Percentiles rank a stretch among this genome's conserved stretches.
These are phyloP conservation scores for Sinapis alba DNA, from an alignment of 441 rosid species.

Conservation along the genomic window DNA sequence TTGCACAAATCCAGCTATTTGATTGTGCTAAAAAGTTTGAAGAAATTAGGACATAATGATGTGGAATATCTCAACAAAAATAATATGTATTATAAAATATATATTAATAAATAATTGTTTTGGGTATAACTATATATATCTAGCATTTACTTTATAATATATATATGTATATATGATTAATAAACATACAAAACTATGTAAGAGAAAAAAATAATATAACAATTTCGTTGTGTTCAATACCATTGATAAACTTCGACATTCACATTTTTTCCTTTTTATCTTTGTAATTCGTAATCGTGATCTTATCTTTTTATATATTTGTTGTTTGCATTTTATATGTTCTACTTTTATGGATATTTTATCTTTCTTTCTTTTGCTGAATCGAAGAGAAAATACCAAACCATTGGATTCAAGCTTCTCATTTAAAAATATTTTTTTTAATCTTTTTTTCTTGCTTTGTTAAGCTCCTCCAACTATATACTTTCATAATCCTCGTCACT, in stretches of 20 bases:
- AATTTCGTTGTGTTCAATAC: too few species aligned
- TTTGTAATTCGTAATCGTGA: neutral
- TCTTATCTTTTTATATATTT: neutral
- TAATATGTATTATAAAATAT: neutral
- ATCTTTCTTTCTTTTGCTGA: neutral
- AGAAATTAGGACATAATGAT: too few species aligned
- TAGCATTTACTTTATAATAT: neutral
- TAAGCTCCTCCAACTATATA: slow-evolving; percentile 17
- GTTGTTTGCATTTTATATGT: neutral
- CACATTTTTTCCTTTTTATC: neutral
- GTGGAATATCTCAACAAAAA: neutral
- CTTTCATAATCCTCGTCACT: slow-evolving; percentile 21
- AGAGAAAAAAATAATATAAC: neutral
- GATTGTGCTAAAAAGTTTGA: too few species aligned
- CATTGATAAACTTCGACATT: too few species aligned
- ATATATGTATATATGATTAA: too few species aligned
- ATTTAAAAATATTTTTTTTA: neutral
- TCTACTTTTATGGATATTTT: neutral
- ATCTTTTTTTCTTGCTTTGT: neutral
- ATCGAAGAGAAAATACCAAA: neutral
- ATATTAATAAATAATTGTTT: neutral
- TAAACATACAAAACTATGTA: neutral
- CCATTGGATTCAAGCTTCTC: neutral
- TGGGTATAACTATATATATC: neutral
- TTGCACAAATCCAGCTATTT: too few species aligned